Percentiles rank a stretch among this genome's conserved stretches.
Evolutionary conservation across 441 rosid genomes (phyloP).

Genomic region (Flueggea neowawraea): DNA sequence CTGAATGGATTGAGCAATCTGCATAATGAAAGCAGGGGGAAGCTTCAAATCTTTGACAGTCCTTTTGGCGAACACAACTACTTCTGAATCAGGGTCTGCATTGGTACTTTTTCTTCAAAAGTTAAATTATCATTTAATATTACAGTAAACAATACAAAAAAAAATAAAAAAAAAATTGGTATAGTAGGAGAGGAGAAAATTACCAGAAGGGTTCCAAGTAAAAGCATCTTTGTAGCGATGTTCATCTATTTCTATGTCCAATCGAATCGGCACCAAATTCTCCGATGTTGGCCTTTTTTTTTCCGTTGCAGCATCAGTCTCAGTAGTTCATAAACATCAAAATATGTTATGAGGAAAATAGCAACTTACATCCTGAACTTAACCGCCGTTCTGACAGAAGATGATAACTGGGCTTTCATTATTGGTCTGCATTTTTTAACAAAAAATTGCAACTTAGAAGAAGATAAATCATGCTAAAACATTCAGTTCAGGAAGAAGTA

Average conservation of each 20-base stretch:
- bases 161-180: too few relatives aligned
- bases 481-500: too few relatives aligned
- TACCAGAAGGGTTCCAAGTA: slow-evolving; percentile 96
- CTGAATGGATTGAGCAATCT: slow-evolving; percentile 90
- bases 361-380: not conserved
- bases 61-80: slow-evolving; percentile 71
- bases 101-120: not conserved
- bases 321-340: not conserved
- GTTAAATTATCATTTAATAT: not conserved
- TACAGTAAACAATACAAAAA: not conserved
- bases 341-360: not conserved
- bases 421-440: too few relatives aligned
- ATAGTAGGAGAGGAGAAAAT: not conserved
- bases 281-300: slow-evolving; percentile 69
- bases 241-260: slow-evolving; percentile 86
- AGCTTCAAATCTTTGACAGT: slow-evolving; percentile 92
- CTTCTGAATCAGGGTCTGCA: slow-evolving; percentile 82
- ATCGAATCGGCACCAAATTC: slow-evolving; percentile 81
- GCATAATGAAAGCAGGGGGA: slow-evolving; percentile 73
- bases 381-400: not conserved
- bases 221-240: slow-evolving; percentile 86
- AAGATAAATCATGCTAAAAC: too few relatives aligned
- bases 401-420: not conserved
- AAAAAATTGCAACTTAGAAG: too few relatives aligned
- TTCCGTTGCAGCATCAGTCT: not conserved